phyloP scores from a whole-genome alignment of 306 rosid genomes.

The Trifolium repens region DNA sequence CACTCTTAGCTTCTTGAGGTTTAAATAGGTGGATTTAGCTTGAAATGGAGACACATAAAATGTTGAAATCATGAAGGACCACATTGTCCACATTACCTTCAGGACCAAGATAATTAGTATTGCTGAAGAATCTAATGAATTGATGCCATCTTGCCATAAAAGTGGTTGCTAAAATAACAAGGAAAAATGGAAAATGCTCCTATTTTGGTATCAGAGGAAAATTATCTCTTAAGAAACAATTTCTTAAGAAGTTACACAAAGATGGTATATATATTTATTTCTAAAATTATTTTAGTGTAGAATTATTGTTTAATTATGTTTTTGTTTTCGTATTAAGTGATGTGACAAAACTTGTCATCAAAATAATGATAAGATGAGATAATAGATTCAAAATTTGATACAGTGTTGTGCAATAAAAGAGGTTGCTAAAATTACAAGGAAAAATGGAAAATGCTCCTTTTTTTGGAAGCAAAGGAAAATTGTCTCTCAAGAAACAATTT shows the following conservation, averaged over 20 bases:
- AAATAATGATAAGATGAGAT: no score
- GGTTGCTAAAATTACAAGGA: not conserved
- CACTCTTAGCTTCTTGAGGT: not conserved
- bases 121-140: not conserved
- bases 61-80: conserved; percentile 2
- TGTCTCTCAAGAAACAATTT: not conserved
- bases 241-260: not conserved
- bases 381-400: no score
- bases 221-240: not conserved
- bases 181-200: not conserved
- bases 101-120: not conserved
- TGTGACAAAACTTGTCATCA: no score
- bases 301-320: no score
- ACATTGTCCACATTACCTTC: not conserved
- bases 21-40: not conserved
- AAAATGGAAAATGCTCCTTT: not conserved
- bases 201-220: not conserved
- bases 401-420: not conserved
- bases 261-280: not conserved
- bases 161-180: not conserved
- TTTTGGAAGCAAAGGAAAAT: not conserved
- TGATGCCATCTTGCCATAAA: not conserved
- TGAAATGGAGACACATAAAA: not conserved
- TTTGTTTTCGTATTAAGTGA: no score
- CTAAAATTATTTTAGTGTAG: no score